phyloP scores from a whole-genome alignment of 2,329 filamentous ascomycete species.

The Trichoderma atrobrunneum region DNA sequence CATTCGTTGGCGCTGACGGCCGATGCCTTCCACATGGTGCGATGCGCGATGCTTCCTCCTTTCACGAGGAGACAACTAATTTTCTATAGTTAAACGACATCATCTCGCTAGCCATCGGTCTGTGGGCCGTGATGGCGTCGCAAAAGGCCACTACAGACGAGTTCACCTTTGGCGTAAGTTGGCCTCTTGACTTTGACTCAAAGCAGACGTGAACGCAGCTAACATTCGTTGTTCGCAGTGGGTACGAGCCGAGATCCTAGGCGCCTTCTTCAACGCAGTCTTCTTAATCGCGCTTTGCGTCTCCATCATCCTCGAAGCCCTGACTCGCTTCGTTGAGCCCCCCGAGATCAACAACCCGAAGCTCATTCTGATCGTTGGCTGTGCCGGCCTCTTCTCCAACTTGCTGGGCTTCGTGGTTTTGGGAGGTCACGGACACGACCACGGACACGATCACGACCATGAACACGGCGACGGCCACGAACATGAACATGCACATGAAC shows the following conservation, averaged over 20 bases:
- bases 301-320: conserved; percentile 92
- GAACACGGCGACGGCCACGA: conserved; percentile 49
- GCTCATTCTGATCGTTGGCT: conserved; percentile 87
- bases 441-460: conserved; percentile 76
- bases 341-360: conserved; percentile 82
- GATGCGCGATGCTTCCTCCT: conserved; percentile 27
- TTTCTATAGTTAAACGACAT: conserved; percentile 82
- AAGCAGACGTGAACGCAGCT: conserved; percentile 18
- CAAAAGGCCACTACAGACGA: conserved; percentile 81
- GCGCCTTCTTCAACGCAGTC: conserved; percentile 94
- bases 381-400: conserved; percentile 81
- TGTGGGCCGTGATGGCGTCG: conserved; percentile 93
- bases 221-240: conserved; percentile 55
- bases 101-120: conserved; percentile 83
- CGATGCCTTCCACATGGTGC: conserved; percentile 96
- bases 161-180: conserved; percentile 87
- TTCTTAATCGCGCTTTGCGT: conserved; percentile 96
- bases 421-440: conserved; percentile 74
- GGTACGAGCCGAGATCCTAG: conserved; percentile 95
- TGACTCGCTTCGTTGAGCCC: conserved; percentile 87
- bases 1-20: conserved; percentile 91
- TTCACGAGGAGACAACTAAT: not conserved
- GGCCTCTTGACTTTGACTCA: not conserved
- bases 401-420: conserved; percentile 85
- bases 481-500: conserved; percentile 40